phyloP scores from a whole-genome alignment of 108 stramenopile genomes.

The Cyclotella cryptica region DNA sequence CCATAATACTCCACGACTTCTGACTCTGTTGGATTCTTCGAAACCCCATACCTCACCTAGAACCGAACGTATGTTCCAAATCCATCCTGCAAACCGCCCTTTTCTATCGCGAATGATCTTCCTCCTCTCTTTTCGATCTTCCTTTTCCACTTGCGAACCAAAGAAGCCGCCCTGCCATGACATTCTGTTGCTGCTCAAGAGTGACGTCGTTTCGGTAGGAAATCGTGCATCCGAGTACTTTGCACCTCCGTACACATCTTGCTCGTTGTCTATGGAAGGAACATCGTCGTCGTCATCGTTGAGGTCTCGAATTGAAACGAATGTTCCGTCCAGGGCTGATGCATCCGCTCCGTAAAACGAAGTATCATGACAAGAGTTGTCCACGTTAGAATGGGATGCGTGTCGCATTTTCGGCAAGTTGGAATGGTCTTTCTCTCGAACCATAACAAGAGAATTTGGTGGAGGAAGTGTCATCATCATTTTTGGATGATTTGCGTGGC shows the following conservation, averaged over 20 bases:
- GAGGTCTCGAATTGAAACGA: slow-evolving; percentile 54
- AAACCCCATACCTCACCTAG: slow-evolving; percentile 1
- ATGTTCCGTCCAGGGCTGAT: slow-evolving; percentile 47
- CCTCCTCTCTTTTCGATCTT: slow-evolving; percentile 47
- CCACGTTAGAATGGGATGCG: too few species aligned
- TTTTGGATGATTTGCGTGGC: not conserved
- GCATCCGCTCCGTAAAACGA: slow-evolving; percentile 55
- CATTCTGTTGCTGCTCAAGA: slow-evolving; percentile 32
- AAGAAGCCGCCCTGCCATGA: slow-evolving; percentile 55
- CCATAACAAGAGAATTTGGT: slow-evolving; percentile 39
- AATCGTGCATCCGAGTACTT: slow-evolving; percentile 15
- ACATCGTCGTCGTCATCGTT: slow-evolving; percentile 57
- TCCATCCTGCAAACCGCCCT: slow-evolving; percentile 35
- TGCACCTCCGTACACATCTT: not conserved
- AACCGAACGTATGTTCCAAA: slow-evolving; percentile 18
- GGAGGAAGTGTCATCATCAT: too few species aligned
- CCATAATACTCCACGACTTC: slow-evolving; percentile 11
- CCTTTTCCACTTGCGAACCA: slow-evolving; percentile 49
- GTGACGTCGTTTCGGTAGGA: slow-evolving; percentile 43
- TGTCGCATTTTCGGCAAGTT: too few species aligned
- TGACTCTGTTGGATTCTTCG: not conserved
- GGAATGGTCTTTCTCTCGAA: slow-evolving; percentile 19
- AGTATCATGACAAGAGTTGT: slow-evolving; percentile 11
- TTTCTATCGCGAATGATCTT: slow-evolving; percentile 30
- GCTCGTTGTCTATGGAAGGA: slow-evolving; percentile 44